Base-by-base conservation (phyloP, 306 rosid genomes). In the Prunus campanulata region DNA sequence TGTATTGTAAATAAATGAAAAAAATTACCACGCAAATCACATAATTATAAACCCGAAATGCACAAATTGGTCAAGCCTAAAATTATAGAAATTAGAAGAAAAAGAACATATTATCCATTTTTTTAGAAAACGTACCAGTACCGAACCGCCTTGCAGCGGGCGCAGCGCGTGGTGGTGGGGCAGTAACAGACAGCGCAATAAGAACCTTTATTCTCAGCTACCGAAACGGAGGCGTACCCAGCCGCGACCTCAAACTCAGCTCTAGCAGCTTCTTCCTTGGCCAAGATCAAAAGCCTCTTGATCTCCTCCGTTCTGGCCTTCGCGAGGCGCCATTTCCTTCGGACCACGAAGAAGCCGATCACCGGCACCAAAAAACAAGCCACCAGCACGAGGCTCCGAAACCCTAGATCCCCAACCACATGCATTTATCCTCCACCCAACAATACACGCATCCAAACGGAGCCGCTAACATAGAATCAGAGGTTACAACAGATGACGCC, bases 121-220 rank as follows among this genome's bases (percentile, higher is more conserved):
- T 1, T 1, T 18, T 20, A 13, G 76, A 57, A 11, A 70, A 77
- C 88, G 13, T 82, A 94, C 97, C 98, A 94, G 88, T 94, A 94
- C 5, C 91, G 97, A 75, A 90, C 95, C 19, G 90, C 87, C 85
- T 90, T 94, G 83, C 98, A 94, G 69, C 82, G 86, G 22, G 97
- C 83, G 47, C 98, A 94, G 20, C 95, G 93, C 2, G 90, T 86
- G 25, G 91, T 86, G 71, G 97, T 91, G 29, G 96, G 93, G 70
- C 83, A 74, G 68, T 79, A 90, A 80, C 98, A 94, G 8, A 90
- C 91, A 19, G 89, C 91, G 35, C 98, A 94, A 69, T 84, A 89
- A 65, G 84, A 74, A 56, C n/a, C 62, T 32, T 18, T 44, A 10
- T 79, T 47, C 60, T 61, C n/a, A 51, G 77, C 70, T 0, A 83